Percentiles rank a stretch among this genome's conserved stretches.
These are phyloP conservation scores for Xanthoconium purpureum DNA, from an alignment of 768 basidiomycete species.

Conservation along the genomic window DNA sequence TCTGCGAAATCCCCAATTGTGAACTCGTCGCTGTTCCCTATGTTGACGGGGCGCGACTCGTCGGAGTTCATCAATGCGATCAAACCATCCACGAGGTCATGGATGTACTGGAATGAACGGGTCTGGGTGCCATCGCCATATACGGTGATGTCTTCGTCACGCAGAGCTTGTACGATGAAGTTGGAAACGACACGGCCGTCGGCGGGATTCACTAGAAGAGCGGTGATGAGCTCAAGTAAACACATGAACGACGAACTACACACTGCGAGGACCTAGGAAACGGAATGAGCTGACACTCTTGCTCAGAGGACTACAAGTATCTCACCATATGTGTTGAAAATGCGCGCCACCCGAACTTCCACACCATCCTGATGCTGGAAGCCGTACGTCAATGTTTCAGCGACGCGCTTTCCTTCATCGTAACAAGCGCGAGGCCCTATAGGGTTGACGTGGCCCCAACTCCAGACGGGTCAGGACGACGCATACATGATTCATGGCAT, in stretches of 20 bases:
- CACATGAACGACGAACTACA: conserved; percentile 33
- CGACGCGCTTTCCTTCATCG: conserved; percentile 98
- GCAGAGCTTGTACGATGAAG: conserved; percentile 96
- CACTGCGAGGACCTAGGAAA: conserved; percentile 59
- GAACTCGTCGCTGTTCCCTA: conserved; percentile 94
- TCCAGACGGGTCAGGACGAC: conserved; percentile 32
- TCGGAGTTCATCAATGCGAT: conserved; percentile 94
- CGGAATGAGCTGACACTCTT: neutral
- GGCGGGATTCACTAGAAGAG: conserved; percentile 77
- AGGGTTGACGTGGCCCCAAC: conserved; percentile 98
- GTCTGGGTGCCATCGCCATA: conserved; percentile 94
- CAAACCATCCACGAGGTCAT: conserved; percentile 93
- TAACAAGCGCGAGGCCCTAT: conserved; percentile 99
- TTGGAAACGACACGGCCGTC: conserved; percentile 99
- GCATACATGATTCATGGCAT: neutral
- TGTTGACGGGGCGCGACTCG: conserved; percentile 93
- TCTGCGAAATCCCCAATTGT: conserved; percentile 93
- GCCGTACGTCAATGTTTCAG: conserved; percentile 96
- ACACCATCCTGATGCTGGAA: conserved; percentile 94
- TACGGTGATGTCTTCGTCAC: conserved; percentile 95
- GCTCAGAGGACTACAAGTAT: neutral
- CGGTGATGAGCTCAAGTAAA: conserved; percentile 24
- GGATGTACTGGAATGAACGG: conserved; percentile 96
- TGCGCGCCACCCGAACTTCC: conserved; percentile 94
- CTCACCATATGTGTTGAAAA: conserved; percentile 93